phyloP scores from a whole-genome alignment of 2,329 filamentous ascomycete species.

The Stachybotrys chlorohalonatus region DNA sequence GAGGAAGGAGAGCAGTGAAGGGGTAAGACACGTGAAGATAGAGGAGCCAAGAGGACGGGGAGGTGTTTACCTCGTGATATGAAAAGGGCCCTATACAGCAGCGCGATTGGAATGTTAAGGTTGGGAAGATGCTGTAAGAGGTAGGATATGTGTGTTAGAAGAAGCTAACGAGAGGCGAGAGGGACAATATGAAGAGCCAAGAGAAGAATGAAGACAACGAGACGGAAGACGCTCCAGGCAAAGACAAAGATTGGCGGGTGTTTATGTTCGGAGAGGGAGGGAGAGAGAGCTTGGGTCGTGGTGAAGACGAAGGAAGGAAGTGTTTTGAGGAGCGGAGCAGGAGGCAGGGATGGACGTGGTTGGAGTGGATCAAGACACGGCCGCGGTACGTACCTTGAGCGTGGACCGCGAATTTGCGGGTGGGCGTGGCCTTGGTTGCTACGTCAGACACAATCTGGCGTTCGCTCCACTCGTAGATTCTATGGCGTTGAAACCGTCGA shows the following conservation, averaged over 20 bases:
- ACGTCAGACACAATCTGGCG: conserved; percentile 16
- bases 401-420: conserved; percentile 21
- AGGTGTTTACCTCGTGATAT: conserved; percentile 23
- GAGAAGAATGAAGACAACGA: conserved; percentile 13
- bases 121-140: conserved; percentile 14
- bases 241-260: conserved; percentile 17
- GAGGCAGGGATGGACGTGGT: conserved; percentile 18
- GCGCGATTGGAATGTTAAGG: conserved; percentile 27
- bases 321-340: conserved; percentile 27
- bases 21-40: conserved; percentile 17
- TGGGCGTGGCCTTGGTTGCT: conserved; percentile 14
- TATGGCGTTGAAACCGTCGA: not conserved
- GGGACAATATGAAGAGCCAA: conserved; percentile 12
- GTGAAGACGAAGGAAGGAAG: conserved; percentile 22
- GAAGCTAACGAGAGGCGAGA: conserved; percentile 3
- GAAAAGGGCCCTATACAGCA: conserved; percentile 20
- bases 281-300: conserved; percentile 8
- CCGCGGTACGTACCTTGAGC: conserved; percentile 16
- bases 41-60: conserved; percentile 13
- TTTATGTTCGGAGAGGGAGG: conserved; percentile 22
- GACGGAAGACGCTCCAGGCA: conserved; percentile 5
- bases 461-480: conserved; percentile 10
- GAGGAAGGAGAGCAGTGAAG: conserved; percentile 1
- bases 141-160: conserved; percentile 18
- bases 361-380: conserved; percentile 18